Evolutionary conservation across 2,329 filamentous ascomycete species (phyloP).

Genomic region (Xylaria arbuscula): DNA sequence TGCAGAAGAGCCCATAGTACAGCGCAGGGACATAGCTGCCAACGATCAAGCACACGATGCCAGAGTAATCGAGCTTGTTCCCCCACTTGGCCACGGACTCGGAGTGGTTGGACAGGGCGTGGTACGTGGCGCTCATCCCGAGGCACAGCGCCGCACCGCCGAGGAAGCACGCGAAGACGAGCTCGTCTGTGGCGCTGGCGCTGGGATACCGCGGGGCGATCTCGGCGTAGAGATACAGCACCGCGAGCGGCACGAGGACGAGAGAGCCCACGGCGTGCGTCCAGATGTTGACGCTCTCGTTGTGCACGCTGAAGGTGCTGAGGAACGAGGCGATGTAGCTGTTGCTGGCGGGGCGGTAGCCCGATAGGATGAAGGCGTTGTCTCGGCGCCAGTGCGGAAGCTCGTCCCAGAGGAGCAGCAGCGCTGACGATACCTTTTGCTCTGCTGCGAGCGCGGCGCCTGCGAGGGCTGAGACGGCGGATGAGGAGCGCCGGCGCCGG

Average conservation of each 20-base stretch:
- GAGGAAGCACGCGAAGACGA: slow-evolving; percentile 83
- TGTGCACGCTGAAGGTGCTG: slow-evolving; percentile 62
- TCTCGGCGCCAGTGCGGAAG: slow-evolving; percentile 69
- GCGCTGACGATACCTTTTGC: slow-evolving; percentile 53
- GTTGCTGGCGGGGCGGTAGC: slow-evolving; percentile 64
- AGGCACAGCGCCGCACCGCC: slow-evolving; percentile 77
- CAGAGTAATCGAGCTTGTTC: slow-evolving; percentile 94
- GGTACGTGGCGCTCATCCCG: slow-evolving; percentile 86
- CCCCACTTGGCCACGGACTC: slow-evolving; percentile 80
- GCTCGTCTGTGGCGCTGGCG: slow-evolving; percentile 71
- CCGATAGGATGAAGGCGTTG: slow-evolving; percentile 65
- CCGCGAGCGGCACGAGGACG: slow-evolving; percentile 62
- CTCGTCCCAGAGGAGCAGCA: slow-evolving; percentile 68
- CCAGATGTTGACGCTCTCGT: slow-evolving; percentile 73
- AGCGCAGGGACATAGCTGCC: slow-evolving; percentile 90
- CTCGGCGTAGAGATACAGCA: slow-evolving; percentile 64
- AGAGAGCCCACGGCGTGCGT: slow-evolving; percentile 73
- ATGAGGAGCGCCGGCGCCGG: slow-evolving; percentile 48
- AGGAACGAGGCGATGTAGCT: slow-evolving; percentile 62
- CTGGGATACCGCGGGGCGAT: slow-evolving; percentile 74
- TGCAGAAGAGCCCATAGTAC: slow-evolving; percentile 85
- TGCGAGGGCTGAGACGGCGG: slow-evolving; percentile 43
- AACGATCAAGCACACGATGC: slow-evolving; percentile 91
- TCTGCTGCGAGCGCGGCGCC: slow-evolving; percentile 50
- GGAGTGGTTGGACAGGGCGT: slow-evolving; percentile 88